Evolutionary conservation across 2,329 filamentous ascomycete genomes (phyloP), one percentile per base, ranked within the genome.

Genomic region (Apiospora malaysiana): DNA sequence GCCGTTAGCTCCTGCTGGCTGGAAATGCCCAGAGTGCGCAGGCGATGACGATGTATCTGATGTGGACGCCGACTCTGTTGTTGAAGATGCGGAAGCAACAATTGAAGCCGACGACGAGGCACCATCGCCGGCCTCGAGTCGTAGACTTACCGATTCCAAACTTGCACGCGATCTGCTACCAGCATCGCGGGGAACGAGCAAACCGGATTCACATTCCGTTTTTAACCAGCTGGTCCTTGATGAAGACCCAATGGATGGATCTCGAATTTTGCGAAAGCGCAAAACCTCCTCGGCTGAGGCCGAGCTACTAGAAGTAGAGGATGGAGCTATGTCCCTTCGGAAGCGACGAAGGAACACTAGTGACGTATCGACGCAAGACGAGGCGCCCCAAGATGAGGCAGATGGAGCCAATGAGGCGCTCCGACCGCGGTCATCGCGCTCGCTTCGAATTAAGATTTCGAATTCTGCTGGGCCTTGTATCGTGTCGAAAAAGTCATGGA

Each of bases 231-330:
- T 93, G 14, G 90, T 93, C 47, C 85, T 93, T 69, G 89, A 92
- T 69, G 92, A 92, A 73, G 92, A 94, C 76, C 87, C 91, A 9
- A 86, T 92, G 83, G 92, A 95, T 80, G 93, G 92, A 65, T 91
- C 93, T 10, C 91, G 94, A 69, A 89, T 93, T 43, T 83, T 97
- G 72, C 89, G 95, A 72, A 97, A 97, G 82, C 90, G 95, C 69
- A 97, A 95, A 81, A 91, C 93, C 23, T 94, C 93, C 0, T 92
- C 93, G 3, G 85, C 88, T 16, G 90, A 92, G 67, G 84, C 83
- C 72, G 85, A 45, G 42, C 14, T 18, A 45, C 16, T 45, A 45
- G 42, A 93, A 73, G 86, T 92, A 75, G 83, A 83, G 73, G 83
- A 92, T 74, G 86, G 91, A 74, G 83, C 84, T 21, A 81, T 85